Evolutionary conservation across 75 land plant genomes (phyloP).

Genomic region (Gnetum montanum): DNA sequence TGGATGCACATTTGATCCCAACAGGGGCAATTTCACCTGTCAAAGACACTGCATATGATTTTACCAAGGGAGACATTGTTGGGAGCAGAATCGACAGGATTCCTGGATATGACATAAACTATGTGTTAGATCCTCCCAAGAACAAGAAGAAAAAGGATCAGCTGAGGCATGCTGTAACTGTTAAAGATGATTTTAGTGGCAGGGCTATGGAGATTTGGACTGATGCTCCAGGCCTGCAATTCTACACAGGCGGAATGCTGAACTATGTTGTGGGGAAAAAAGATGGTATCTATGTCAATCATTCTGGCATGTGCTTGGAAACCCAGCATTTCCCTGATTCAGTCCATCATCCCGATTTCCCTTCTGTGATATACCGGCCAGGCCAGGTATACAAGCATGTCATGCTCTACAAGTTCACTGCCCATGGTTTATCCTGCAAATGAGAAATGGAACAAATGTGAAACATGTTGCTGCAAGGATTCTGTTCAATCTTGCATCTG

Average conservation of each 20-base stretch:
- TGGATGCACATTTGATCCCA: slow-evolving; percentile 55
- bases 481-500: too few species aligned
- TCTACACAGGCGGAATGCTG: slow-evolving; percentile 45
- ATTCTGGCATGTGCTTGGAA: slow-evolving; percentile 54
- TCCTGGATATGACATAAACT: slow-evolving; percentile 66
- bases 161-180: slow-evolving; percentile 34
- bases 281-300: slow-evolving; percentile 27
- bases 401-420: slow-evolving; percentile 39
- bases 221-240: slow-evolving; percentile 52
- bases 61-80: slow-evolving; percentile 20
- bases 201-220: slow-evolving; percentile 51
- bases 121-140: slow-evolving; percentile 28
- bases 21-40: slow-evolving; percentile 48
- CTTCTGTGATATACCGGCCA: slow-evolving; percentile 49
- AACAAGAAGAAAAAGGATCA: slow-evolving; percentile 1
- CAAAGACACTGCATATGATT: slow-evolving; percentile 59
- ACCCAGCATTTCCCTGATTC: slow-evolving; percentile 68
- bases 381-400: slow-evolving; percentile 37
- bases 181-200: slow-evolving; percentile 28
- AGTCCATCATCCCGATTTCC: slow-evolving; percentile 61
- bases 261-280: slow-evolving; percentile 37
- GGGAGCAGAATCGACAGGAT: slow-evolving; percentile 29
- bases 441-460: too few species aligned
- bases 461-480: too few species aligned
- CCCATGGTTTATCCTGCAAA: too few species aligned